Evolutionary conservation across 2,329 filamentous ascomycete species (phyloP).

Genomic region (Elsinoe arachidis): DNA sequence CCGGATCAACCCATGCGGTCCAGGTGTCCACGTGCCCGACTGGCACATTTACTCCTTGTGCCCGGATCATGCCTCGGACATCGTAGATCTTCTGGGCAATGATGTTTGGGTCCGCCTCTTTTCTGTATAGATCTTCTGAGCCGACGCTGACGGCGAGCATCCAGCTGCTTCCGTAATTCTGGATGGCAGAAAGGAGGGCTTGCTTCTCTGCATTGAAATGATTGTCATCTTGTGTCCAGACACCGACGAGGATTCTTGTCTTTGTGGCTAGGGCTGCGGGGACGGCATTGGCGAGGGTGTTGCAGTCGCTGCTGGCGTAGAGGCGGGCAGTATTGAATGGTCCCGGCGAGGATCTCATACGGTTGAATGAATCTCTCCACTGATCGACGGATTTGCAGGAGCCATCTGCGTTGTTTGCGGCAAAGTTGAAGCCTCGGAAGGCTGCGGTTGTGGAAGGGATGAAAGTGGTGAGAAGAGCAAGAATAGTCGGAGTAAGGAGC

Average conservation of each 20-base stretch:
- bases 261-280: slow-evolving; percentile 53
- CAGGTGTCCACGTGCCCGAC: slow-evolving; percentile 87
- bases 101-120: slow-evolving; percentile 33
- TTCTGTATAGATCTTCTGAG: slow-evolving; percentile 59
- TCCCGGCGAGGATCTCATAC: slow-evolving; percentile 35
- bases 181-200: slow-evolving; percentile 50
- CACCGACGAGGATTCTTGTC: slow-evolving; percentile 54
- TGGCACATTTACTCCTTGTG: slow-evolving; percentile 37
- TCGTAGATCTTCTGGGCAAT: slow-evolving; percentile 42
- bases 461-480: slow-evolving; percentile 22
- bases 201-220: slow-evolving; percentile 53
- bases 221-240: slow-evolving; percentile 46
- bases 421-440: slow-evolving; percentile 37
- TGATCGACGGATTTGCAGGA: slow-evolving; percentile 32
- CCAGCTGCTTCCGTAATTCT: slow-evolving; percentile 48
- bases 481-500: not conserved
- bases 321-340: slow-evolving; percentile 52
- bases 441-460: slow-evolving; percentile 29
- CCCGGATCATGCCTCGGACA: slow-evolving; percentile 45
- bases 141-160: slow-evolving; percentile 58
- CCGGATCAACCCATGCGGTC: slow-evolving; percentile 60
- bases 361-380: slow-evolving; percentile 28
- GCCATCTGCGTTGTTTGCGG: slow-evolving; percentile 32
- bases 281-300: slow-evolving; percentile 41
- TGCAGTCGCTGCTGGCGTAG: slow-evolving; percentile 55